These are phyloP conservation scores for Penicillium sp. DNA, from an alignment of 2,329 filamentous ascomycete species.

Conservation along the genomic window DNA sequence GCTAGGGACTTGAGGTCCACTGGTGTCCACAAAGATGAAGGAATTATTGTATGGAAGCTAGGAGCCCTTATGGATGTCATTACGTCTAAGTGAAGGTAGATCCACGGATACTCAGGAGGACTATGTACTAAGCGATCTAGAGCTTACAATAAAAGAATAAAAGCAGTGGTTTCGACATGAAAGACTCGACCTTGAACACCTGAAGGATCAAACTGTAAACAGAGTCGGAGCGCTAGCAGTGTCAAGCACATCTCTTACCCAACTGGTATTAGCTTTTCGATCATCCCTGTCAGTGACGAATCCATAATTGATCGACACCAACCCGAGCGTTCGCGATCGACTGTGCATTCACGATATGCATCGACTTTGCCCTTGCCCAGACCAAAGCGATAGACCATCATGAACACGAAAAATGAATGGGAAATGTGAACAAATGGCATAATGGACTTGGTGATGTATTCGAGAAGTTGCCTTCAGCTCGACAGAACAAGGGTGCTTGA, in stretches of 20 bases:
- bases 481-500: not conserved
- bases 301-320: slow-evolving; percentile 12
- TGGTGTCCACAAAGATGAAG: not conserved
- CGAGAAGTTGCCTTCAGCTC: not conserved
- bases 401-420: too few relatives aligned
- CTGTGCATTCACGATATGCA: slow-evolving; percentile 6
- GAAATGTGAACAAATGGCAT: not conserved
- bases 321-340: too few relatives aligned
- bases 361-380: slow-evolving; percentile 1
- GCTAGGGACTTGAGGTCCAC: not conserved
- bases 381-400: not conserved
- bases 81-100: not conserved
- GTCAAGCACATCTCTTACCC: slow-evolving; percentile 3
- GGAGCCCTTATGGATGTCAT: not conserved
- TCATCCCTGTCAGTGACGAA: slow-evolving; percentile 21
- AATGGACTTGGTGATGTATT: not conserved
- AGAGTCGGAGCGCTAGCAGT: not conserved
- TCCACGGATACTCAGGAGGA: not conserved
- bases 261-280: slow-evolving; percentile 3
- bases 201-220: not conserved
- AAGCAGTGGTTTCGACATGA: not conserved
- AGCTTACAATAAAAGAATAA: not conserved
- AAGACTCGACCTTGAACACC: not conserved
- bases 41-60: not conserved
- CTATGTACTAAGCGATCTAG: not conserved